Evolutionary conservation across 106 monocot genomes (phyloP).

Genomic region (Phalaenopsis equestris): DNA sequence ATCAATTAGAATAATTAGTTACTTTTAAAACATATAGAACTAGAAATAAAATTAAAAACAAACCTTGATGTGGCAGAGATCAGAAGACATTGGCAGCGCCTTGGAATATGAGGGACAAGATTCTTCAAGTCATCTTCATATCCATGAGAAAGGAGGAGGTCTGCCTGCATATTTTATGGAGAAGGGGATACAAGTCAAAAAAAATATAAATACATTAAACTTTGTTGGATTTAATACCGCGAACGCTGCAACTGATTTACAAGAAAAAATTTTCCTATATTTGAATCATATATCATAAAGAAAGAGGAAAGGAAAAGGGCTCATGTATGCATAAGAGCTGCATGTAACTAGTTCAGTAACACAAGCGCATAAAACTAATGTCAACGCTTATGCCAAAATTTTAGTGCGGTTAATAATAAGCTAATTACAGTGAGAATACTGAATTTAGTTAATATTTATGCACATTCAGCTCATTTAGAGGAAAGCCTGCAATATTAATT

Average conservation of each 20-base stretch:
- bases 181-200: background rate
- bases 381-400: no score
- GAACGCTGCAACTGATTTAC: background rate
- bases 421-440: no score
- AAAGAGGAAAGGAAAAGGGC: background rate
- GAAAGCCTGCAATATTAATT: background rate
- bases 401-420: no score
- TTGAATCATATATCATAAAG: background rate
- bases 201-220: background rate
- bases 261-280: background rate
- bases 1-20: background rate
- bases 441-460: no score
- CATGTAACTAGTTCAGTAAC: no score
- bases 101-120: slow-evolving; percentile 55
- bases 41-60: background rate
- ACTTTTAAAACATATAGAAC: background rate
- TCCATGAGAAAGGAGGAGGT: slow-evolving; percentile 74
- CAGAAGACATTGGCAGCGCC: slow-evolving; percentile 75
- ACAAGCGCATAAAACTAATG: no score
- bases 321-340: background rate
- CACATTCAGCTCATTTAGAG: no score
- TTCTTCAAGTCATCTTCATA: slow-evolving; percentile 75
- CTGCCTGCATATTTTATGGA: slow-evolving; percentile 49
- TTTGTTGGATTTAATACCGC: background rate
- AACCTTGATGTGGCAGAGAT: slow-evolving; percentile 95